phyloP scores from a whole-genome alignment of 257 asterid species.

The Lavandula angustifolia region DNA sequence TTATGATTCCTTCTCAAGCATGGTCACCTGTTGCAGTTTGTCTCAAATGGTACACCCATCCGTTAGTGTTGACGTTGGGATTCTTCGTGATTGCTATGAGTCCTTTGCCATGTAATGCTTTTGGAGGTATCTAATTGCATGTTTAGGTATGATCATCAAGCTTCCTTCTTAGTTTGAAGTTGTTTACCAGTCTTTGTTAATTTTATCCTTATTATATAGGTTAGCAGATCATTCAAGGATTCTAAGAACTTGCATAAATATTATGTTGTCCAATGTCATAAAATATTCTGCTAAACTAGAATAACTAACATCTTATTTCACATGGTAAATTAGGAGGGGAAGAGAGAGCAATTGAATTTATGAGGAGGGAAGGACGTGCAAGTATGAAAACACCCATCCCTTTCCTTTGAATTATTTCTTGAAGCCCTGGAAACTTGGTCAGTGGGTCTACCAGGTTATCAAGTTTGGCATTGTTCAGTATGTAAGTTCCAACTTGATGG shows the following conservation, averaged over 20 bases:
- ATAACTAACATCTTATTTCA: constrained; percentile 21
- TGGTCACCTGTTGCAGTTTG: constrained; percentile 60
- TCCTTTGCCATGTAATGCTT: constrained; percentile 99
- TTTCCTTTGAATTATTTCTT: constrained; percentile 77
- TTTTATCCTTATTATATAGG: not conserved
- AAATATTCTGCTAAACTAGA: constrained; percentile 15
- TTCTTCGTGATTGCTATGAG: constrained; percentile 96
- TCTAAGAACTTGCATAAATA: constrained; percentile 17
- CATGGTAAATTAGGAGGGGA: constrained; percentile 71
- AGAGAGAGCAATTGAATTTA: constrained; percentile 77
- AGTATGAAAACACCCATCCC: constrained; percentile 69
- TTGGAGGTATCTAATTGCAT: constrained; percentile 95
- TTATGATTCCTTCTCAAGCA: constrained; percentile 25
- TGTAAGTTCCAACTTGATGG: constrained; percentile 57
- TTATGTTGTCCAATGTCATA: constrained; percentile 24
- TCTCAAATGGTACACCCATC: constrained; percentile 78
- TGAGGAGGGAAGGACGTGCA: constrained; percentile 93
- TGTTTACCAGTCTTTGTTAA: constrained; percentile 1
- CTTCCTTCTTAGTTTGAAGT: constrained; percentile 21
- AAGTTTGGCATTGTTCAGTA: constrained; percentile 97
- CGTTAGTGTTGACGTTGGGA: constrained; percentile 79
- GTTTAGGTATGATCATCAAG: constrained; percentile 66
- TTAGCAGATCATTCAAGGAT: not conserved
- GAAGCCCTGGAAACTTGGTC: constrained; percentile 92
- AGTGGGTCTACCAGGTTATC: constrained; percentile 90